Percentiles rank a stretch among this genome's conserved stretches.
These are phyloP conservation scores for Penstemon newberryi DNA, from an alignment of 257 asterid species.

Conservation along the genomic window DNA sequence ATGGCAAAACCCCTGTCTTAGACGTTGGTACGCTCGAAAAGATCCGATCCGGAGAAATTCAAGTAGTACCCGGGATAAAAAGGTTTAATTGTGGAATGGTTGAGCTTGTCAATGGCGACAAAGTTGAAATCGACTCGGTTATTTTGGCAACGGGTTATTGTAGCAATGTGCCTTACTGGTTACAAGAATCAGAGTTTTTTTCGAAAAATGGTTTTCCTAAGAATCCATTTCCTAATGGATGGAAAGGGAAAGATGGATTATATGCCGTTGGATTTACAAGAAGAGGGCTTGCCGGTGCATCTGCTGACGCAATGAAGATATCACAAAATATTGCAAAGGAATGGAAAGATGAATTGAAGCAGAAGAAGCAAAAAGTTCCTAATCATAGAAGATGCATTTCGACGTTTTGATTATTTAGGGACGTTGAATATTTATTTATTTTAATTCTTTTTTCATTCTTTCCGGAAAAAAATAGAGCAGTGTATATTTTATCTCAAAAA, in stretches of 20 bases:
- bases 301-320: conserved; percentile 73
- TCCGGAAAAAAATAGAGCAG: background rate
- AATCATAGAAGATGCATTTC: conserved; percentile 81
- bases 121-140: conserved; percentile 60
- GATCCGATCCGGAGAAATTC: conserved; percentile 57
- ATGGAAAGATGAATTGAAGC: conserved; percentile 71
- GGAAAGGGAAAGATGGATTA: conserved; percentile 82
- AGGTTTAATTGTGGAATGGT: conserved; percentile 44
- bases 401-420: conserved; percentile 43
- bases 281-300: conserved; percentile 87
- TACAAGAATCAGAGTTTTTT: conserved; percentile 81
- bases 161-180: conserved; percentile 96
- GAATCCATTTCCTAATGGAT: conserved; percentile 59
- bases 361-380: conserved; percentile 70
- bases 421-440: background rate
- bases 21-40: conserved; percentile 74
- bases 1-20: conserved; percentile 81
- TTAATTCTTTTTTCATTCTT: background rate
- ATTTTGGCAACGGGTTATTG: conserved; percentile 82
- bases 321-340: conserved; percentile 69
- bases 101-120: conserved; percentile 56
- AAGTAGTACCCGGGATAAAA: conserved; percentile 66
- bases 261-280: conserved; percentile 90
- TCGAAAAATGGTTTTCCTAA: conserved; percentile 67
- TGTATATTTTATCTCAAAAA: conserved; percentile 20